Percentiles rank a stretch among this genome's conserved stretches.
Evolutionary conservation across 257 asterid genomes (phyloP).

Genomic region (Solanum neorickii): DNA sequence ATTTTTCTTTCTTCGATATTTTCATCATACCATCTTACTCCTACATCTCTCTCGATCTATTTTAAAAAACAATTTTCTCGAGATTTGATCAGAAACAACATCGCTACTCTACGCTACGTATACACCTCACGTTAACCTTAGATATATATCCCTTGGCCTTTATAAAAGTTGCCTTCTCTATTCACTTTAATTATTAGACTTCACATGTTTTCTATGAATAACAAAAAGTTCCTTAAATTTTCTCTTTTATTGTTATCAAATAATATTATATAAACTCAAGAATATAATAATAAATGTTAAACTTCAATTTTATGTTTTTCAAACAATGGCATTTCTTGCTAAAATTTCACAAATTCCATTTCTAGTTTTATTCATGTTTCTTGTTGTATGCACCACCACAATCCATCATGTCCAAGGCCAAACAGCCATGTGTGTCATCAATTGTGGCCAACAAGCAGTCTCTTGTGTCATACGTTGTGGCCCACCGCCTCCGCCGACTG

Average conservation of each 20-base stretch:
- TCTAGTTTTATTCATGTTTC: not conserved
- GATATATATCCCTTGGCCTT: no score
- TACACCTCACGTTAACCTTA: no score
- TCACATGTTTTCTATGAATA: not conserved
- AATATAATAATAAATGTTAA: not conserved
- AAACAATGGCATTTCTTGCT: not conserved
- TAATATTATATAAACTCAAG: not conserved
- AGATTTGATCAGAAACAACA: no score
- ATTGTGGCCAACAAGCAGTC: not conserved
- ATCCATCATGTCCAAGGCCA: not conserved
- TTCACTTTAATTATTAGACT: not conserved
- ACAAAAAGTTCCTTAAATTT: not conserved
- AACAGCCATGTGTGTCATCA: not conserved
- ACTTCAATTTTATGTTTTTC: not conserved
- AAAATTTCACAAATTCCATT: not conserved
- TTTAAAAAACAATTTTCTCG: no score
- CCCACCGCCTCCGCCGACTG: not conserved
- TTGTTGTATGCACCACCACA: not conserved
- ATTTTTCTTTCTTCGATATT: no score
- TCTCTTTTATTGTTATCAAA: not conserved
- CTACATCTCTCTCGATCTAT: no score
- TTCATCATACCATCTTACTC: fast-evolving
- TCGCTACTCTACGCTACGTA: no score
- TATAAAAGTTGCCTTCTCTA: not conserved
- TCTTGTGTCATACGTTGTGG: not conserved